Conservation (phyloP, 1,284 basidiomycete species). For the Porogramme epimiltina region DNA sequence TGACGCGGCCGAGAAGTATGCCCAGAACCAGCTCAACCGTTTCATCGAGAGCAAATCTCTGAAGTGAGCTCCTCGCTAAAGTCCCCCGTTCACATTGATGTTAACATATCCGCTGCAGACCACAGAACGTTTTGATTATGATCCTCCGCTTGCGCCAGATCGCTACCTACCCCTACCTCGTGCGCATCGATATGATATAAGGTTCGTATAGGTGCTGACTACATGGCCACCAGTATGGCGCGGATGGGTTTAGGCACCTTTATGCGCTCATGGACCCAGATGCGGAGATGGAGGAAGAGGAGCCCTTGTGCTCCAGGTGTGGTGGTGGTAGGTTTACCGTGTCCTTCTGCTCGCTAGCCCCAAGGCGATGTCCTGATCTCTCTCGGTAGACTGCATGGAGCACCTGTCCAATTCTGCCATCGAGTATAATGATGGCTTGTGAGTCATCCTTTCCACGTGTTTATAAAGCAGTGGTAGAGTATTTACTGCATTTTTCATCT, state of each 20-base stretch:
- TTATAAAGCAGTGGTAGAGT: neutral
- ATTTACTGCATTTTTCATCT: neutral
- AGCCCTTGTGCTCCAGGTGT: constrained; percentile 54
- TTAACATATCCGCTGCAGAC: constrained; percentile 2
- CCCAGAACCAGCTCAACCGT: constrained; percentile 55
- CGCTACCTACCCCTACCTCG: constrained; percentile 66
- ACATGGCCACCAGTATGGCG: constrained; percentile 33
- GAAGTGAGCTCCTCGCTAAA: constrained; percentile 48
- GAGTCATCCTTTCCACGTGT: constrained; percentile 23
- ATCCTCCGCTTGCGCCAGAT: constrained; percentile 69
- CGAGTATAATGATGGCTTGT: constrained; percentile 61
- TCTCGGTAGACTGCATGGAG: constrained; percentile 48
- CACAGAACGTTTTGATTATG: constrained; percentile 24
- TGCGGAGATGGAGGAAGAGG: constrained; percentile 48
- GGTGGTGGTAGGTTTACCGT: constrained; percentile 45
- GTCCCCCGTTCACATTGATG: neutral
- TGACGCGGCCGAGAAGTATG: constrained; percentile 54
- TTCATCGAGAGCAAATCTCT: constrained; percentile 60
- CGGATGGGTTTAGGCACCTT: constrained; percentile 51
- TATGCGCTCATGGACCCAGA: constrained; percentile 42
- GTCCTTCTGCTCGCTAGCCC: neutral
- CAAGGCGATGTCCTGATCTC: neutral
- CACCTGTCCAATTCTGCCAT: constrained; percentile 51
- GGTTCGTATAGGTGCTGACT: too few species aligned
- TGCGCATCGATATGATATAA: constrained; percentile 44